Conservation (phyloP, 2,329 filamentous ascomycete species). For the Fusarium anguioides region DNA sequence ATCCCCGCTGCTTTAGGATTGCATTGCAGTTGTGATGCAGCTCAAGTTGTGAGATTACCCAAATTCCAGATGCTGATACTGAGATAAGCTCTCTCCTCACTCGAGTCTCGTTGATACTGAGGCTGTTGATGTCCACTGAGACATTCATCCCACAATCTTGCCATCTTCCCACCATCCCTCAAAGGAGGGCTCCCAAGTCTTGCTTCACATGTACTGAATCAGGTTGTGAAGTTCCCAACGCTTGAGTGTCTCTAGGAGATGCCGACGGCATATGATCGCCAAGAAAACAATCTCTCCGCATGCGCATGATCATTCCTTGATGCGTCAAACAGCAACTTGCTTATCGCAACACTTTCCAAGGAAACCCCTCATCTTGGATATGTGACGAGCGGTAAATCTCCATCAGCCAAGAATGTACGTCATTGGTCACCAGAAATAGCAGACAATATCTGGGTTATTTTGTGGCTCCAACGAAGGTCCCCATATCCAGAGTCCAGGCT, state of each 20-base stretch:
- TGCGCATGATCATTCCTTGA: slow-evolving; percentile 23
- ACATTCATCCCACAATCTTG: slow-evolving; percentile 19
- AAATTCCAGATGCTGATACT: slow-evolving; percentile 35
- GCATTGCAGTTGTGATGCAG: too few species aligned
- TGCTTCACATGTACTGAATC: not conserved
- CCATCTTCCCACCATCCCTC: slow-evolving; percentile 25
- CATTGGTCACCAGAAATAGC: slow-evolving; percentile 27
- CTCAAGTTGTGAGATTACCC: slow-evolving; percentile 36
- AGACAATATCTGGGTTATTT: not conserved
- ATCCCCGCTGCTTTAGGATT: slow-evolving; percentile 14
- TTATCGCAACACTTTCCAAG: slow-evolving; percentile 6
- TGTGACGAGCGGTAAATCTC: slow-evolving; percentile 13
- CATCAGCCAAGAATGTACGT: slow-evolving; percentile 3
- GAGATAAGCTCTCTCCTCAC: not conserved
- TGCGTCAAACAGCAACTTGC: slow-evolving; percentile 15
- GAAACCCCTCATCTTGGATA: slow-evolving; percentile 1
- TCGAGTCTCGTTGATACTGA: not conserved
- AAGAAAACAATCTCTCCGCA: slow-evolving; percentile 24
- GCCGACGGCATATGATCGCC: not conserved
- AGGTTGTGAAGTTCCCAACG: not conserved
- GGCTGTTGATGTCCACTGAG: slow-evolving; percentile 14
- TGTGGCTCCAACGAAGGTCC: slow-evolving; percentile 17
- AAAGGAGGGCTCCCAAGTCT: not conserved
- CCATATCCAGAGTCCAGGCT: slow-evolving; percentile 1
- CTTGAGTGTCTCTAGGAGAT: not conserved